phyloP scores from a whole-genome alignment of 2,329 filamentous ascomycete species.

The Lasiodiplodia sp. region DNA sequence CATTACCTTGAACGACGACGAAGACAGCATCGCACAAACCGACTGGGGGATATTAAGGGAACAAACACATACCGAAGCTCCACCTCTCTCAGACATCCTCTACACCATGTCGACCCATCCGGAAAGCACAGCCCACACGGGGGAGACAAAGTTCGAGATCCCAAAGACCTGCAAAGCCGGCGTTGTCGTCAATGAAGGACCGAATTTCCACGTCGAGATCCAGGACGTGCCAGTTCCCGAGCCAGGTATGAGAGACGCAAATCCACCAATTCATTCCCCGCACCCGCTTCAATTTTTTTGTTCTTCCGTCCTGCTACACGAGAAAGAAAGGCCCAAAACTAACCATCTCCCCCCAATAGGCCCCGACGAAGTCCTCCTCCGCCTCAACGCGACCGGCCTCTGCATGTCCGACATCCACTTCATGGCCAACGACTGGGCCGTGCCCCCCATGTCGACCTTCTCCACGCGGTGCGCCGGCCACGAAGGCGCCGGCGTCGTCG shows the following conservation, averaged over 20 bases:
- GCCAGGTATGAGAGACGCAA: constrained; percentile 45
- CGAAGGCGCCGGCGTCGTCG: constrained; percentile 66
- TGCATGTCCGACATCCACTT: constrained; percentile 66
- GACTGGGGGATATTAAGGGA: not conserved
- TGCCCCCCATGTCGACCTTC: constrained; percentile 48
- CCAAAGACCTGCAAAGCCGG: constrained; percentile 60
- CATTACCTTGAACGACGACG: not conserved
- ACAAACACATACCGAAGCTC: not conserved
- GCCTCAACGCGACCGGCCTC: constrained; percentile 65
- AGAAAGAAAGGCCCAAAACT: too few relatives aligned
- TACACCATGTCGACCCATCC: constrained; percentile 19
- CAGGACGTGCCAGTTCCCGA: constrained; percentile 57
- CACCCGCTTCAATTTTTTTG: too few relatives aligned
- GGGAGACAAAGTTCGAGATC: constrained; percentile 45
- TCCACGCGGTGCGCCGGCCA: constrained; percentile 59
- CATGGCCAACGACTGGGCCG: constrained; percentile 62
- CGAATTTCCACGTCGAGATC: constrained; percentile 57
- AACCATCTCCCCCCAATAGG: constrained; percentile 41
- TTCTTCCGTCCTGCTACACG: too few relatives aligned
- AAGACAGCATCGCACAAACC: not conserved
- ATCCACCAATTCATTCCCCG: not conserved
- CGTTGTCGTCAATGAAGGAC: constrained; percentile 61
- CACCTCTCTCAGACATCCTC: too few relatives aligned
- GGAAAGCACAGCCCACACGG: not conserved
- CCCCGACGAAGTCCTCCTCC: constrained; percentile 63